phyloP scores from a whole-genome alignment of 208 protist genomes.

The Leishmania martiniquensis region DNA sequence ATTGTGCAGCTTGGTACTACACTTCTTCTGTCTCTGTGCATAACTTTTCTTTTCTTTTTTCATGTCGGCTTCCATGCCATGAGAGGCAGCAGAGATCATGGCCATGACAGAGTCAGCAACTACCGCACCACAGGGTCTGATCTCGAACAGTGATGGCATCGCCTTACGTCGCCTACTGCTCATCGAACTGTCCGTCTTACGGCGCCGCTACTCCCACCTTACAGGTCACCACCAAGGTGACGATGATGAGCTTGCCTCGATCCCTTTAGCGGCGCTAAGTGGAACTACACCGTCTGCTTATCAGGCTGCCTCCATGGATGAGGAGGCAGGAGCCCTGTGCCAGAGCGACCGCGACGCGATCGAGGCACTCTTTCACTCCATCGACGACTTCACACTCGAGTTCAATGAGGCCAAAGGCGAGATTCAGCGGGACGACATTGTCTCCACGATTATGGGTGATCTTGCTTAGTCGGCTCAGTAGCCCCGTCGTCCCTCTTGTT shows the following conservation, averaged over 20 bases:
- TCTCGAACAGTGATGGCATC: not conserved
- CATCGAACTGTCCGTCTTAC: slow-evolving; percentile 33
- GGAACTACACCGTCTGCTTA: not conserved
- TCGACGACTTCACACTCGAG: slow-evolving; percentile 69
- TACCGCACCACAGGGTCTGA: not conserved
- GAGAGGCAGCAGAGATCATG: not conserved
- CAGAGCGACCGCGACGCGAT: slow-evolving; percentile 87
- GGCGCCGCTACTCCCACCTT: slow-evolving; percentile 16
- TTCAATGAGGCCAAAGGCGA: slow-evolving; percentile 79
- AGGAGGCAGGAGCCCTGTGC: slow-evolving; percentile 31
- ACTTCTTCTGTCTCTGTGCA: not conserved
- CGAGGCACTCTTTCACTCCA: slow-evolving; percentile 84
- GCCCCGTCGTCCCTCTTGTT: not conserved
- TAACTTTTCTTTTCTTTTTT: not conserved
- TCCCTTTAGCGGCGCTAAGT: too few species aligned
- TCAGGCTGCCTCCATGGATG: not conserved
- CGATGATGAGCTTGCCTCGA: not conserved
- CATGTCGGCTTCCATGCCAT: not conserved
- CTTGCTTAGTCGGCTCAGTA: not conserved
- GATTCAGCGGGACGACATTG: slow-evolving; percentile 44
- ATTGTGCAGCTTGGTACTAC: not conserved
- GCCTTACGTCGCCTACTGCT: slow-evolving; percentile 27
- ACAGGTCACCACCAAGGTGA: not conserved
- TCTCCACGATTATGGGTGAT: slow-evolving; percentile 19
- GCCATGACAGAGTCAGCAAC: not conserved